Evolutionary conservation across 768 basidiomycete genomes (phyloP).

Genomic region (Phanerochaete sordida): DNA sequence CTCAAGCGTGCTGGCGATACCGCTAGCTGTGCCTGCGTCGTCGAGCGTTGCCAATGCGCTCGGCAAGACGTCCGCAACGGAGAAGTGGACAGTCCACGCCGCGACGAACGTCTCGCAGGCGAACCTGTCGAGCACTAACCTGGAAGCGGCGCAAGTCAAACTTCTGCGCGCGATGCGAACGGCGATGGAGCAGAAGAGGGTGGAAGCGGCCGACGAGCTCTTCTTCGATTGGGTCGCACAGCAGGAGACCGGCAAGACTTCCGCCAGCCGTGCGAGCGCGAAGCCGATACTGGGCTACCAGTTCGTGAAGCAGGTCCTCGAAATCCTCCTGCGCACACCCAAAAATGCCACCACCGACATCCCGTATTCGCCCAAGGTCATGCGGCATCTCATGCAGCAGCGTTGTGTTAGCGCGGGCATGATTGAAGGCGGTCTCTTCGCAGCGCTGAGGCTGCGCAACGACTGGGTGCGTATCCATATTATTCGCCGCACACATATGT

Average conservation of each 20-base stretch:
- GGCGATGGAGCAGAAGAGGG: conserved; percentile 40
- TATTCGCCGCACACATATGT: neutral
- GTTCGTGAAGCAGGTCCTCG: conserved; percentile 59
- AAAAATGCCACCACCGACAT: conserved; percentile 18
- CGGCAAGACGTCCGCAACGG: conserved; percentile 43
- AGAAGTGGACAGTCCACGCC: conserved; percentile 41
- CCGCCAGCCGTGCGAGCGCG: neutral
- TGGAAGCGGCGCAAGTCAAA: conserved; percentile 25
- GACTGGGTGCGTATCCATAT: conserved; percentile 71
- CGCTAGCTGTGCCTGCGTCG: conserved; percentile 44
- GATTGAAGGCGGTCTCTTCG: conserved; percentile 57
- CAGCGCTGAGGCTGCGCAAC: conserved; percentile 43
- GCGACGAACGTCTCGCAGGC: conserved; percentile 5
- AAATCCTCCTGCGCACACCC: conserved; percentile 43
- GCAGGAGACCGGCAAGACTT: conserved; percentile 5
- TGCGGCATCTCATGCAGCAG: conserved; percentile 54
- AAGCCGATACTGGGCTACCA: conserved; percentile 32
- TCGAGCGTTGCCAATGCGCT: conserved; percentile 67
- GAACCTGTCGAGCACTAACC: neutral
- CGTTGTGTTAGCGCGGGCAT: conserved; percentile 56
- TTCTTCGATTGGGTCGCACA: conserved; percentile 62
- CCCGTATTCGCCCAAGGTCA: conserved; percentile 54
- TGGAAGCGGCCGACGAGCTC: conserved; percentile 50
- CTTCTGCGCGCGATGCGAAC: conserved; percentile 36
- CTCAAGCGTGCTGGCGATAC: conserved; percentile 59